Percentiles rank a stretch among this genome's conserved stretches.
Conservation (phyloP, 805 yeast genomes). For the Candida namnaoensis region DNA sequence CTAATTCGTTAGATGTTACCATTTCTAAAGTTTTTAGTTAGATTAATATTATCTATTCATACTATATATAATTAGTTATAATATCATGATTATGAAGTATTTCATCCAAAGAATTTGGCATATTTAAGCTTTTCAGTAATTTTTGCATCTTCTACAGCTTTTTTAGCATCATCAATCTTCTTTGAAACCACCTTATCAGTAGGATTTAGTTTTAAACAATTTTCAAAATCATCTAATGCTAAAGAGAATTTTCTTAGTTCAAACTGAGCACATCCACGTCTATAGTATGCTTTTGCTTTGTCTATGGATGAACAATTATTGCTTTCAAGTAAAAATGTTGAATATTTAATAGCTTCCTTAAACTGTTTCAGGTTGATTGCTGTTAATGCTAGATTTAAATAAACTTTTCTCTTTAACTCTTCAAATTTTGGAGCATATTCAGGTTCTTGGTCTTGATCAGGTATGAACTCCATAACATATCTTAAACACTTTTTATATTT, state of each 20-base stretch:
- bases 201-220: slow-evolving; percentile 36
- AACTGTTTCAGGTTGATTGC: slow-evolving; percentile 40
- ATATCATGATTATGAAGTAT: too few relatives aligned
- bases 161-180: slow-evolving; percentile 34
- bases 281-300: slow-evolving; percentile 48
- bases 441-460: slow-evolving; percentile 56
- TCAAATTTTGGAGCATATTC: slow-evolving; percentile 40
- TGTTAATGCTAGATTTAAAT: slow-evolving; percentile 48
- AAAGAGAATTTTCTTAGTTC: slow-evolving; percentile 36
- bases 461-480: slow-evolving; percentile 64
- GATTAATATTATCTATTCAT: slow-evolving; percentile 30
- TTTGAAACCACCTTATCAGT: slow-evolving; percentile 38
- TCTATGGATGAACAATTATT: slow-evolving; percentile 29
- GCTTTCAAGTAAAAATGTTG: slow-evolving; percentile 48
- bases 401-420: slow-evolving; percentile 31
- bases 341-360: slow-evolving; percentile 41
- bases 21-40: slow-evolving; percentile 42
- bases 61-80: too few relatives aligned
- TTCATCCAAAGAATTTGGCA: slow-evolving; percentile 49
- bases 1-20: slow-evolving; percentile 45
- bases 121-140: slow-evolving; percentile 43
- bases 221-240: slow-evolving; percentile 37
- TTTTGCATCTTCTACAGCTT: slow-evolving; percentile 31
- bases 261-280: slow-evolving; percentile 41
- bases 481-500: slow-evolving; percentile 62